Evolutionary conservation across 2,329 filamentous ascomycete genomes (phyloP).

Genomic region (Chaetomiaceae sp.): DNA sequence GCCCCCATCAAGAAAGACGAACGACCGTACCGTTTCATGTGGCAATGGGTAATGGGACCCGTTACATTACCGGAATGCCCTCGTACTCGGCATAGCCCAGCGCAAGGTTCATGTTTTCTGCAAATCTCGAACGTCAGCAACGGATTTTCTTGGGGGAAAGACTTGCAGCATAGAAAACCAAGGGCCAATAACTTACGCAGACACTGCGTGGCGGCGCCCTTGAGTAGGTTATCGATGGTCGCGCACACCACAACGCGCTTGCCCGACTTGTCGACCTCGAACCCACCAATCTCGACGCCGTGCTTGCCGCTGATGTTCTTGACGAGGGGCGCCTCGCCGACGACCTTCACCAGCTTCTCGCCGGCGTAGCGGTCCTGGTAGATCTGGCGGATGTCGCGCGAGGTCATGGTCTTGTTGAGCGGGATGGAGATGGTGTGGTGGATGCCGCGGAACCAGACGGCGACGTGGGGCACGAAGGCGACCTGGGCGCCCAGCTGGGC

Average conservation of each 20-base stretch:
- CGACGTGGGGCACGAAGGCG: constrained; percentile 88
- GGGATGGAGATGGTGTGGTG: constrained; percentile 88
- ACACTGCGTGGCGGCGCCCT: constrained; percentile 90
- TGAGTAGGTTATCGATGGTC: constrained; percentile 89
- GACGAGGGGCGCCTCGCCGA: constrained; percentile 79
- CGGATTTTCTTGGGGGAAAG: too few relatives aligned
- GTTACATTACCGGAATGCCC: constrained; percentile 61
- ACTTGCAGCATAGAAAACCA: too few relatives aligned
- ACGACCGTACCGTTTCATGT: too few relatives aligned
- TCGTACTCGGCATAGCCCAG: constrained; percentile 84
- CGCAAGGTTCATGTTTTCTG: constrained; percentile 92
- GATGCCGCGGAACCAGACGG: constrained; percentile 96
- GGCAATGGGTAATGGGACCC: not conserved
- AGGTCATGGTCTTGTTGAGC: constrained; percentile 77
- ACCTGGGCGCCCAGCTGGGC: constrained; percentile 66
- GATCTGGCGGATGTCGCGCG: constrained; percentile 84
- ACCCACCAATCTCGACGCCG: constrained; percentile 88
- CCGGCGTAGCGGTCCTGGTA: constrained; percentile 96
- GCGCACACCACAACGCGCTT: constrained; percentile 92
- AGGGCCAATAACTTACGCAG: constrained; percentile 59
- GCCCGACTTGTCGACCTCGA: constrained; percentile 83
- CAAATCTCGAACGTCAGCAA: constrained; percentile 8
- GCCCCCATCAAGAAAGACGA: too few relatives aligned
- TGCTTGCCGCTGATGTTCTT: constrained; percentile 81
- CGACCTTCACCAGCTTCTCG: constrained; percentile 89